Evolutionary conservation across 140 eudicot species (phyloP).

Genomic region (Senecio squalidus): DNA sequence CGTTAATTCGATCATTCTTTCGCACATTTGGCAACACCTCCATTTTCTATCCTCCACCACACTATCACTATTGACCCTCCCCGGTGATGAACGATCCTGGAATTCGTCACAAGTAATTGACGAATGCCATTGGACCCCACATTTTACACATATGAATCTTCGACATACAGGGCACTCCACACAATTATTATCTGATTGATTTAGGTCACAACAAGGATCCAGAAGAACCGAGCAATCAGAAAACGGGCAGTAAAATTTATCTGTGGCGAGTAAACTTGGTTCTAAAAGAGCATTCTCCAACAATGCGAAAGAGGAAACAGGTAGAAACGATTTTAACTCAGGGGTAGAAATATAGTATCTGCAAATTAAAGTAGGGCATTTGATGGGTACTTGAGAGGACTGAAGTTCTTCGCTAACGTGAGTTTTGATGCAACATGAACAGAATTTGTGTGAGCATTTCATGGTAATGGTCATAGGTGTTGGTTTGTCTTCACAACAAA

Average conservation of each 20-base stretch:
- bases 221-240: constrained; percentile 64
- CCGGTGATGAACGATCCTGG: constrained; percentile 45
- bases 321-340: constrained; percentile 66
- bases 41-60: constrained; percentile 37
- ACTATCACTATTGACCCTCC: constrained; percentile 37
- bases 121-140: constrained; percentile 84
- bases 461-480: constrained; percentile 49
- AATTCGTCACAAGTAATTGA: constrained; percentile 71
- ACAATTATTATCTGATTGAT: constrained; percentile 40
- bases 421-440: constrained; percentile 75
- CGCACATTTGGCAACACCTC: constrained; percentile 71
- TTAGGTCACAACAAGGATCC: constrained; percentile 49
- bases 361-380: constrained; percentile 71
- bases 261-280: constrained; percentile 32
- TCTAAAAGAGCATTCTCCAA: constrained; percentile 47
- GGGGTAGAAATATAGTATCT: constrained; percentile 56
- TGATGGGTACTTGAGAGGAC: constrained; percentile 52
- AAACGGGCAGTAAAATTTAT: constrained; percentile 64
- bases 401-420: constrained; percentile 64
- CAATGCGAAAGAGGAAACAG: constrained; percentile 47
- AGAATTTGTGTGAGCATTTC: constrained; percentile 85
- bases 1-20: constrained; percentile 57
- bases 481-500: constrained; percentile 70
- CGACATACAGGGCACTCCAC: constrained; percentile 70
- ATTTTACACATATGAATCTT: constrained; percentile 62